A percentile compares a stretch with the other conserved stretches of the same genome.
phyloP scores from a whole-genome alignment of 768 basidiomycete species.

The Tephrocybe rancida region DNA sequence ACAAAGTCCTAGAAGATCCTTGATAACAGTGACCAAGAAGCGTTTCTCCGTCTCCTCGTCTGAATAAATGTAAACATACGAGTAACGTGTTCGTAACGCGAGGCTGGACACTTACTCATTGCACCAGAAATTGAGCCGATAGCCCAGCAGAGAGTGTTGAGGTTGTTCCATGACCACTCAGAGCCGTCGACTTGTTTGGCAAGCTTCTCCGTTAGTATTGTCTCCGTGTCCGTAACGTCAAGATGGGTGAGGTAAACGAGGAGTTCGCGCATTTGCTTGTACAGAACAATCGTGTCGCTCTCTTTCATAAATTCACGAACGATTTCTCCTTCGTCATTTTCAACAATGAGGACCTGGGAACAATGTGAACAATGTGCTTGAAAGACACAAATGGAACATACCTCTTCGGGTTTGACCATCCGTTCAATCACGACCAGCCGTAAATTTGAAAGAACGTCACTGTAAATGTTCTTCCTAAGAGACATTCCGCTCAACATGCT shows the following conservation, averaged over 20 bases:
- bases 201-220: constrained; percentile 95
- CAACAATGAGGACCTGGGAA: constrained; percentile 89
- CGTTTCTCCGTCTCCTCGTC: constrained; percentile 99
- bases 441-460: constrained; percentile 92
- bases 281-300: constrained; percentile 95
- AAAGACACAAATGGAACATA: constrained; percentile 27
- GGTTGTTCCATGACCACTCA: constrained; percentile 99
- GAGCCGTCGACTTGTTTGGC: constrained; percentile 96
- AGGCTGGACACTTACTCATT: constrained; percentile 76
- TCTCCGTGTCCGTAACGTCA: constrained; percentile 95
- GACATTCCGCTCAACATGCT: constrained; percentile 78
- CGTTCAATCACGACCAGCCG: constrained; percentile 95
- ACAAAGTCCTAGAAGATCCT: constrained; percentile 94
- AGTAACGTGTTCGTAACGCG: neutral
- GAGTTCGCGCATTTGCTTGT: constrained; percentile 98
- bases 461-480: constrained; percentile 92
- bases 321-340: constrained; percentile 99
- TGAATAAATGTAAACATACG: constrained; percentile 31
- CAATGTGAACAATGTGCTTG: neutral
- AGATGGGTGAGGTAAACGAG: constrained; percentile 97
- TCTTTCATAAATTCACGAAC: constrained; percentile 99
- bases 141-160: constrained; percentile 99
- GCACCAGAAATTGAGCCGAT: constrained; percentile 99
- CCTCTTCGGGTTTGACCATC: constrained; percentile 99
- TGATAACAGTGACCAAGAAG: constrained; percentile 98